Conservation (phyloP, 2,329 filamentous ascomycete species). For the Sclerotiophoma versabilis region DNA sequence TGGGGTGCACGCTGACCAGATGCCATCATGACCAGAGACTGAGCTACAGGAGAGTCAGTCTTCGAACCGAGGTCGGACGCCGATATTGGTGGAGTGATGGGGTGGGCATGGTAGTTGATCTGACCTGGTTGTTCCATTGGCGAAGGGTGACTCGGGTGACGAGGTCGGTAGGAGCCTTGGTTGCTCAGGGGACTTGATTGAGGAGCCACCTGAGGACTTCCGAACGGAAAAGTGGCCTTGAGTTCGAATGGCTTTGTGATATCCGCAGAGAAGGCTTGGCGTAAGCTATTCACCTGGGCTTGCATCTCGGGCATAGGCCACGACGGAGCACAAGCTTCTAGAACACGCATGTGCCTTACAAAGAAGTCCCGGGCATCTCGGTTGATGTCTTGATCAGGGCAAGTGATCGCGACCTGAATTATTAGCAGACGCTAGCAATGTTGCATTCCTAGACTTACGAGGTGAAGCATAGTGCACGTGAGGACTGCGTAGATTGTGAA, state of each 20-base stretch:
- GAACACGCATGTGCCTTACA: slow-evolving; percentile 88
- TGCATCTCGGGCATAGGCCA: slow-evolving; percentile 93
- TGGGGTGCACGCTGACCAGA: slow-evolving; percentile 60
- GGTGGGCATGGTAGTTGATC: slow-evolving; percentile 72
- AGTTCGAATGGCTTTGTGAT: slow-evolving; percentile 84
- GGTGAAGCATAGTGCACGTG: slow-evolving; percentile 89
- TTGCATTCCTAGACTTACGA: slow-evolving; percentile 68
- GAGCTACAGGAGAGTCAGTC: slow-evolving; percentile 76
- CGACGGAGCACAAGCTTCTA: slow-evolving; percentile 81
- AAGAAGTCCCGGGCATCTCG: slow-evolving; percentile 87
- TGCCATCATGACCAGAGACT: slow-evolving; percentile 75
- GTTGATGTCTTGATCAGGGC: slow-evolving; percentile 88
- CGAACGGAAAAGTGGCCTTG: slow-evolving; percentile 85
- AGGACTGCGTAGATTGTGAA: slow-evolving; percentile 94
- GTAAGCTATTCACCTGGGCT: slow-evolving; percentile 85
- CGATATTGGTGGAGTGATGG: slow-evolving; percentile 82
- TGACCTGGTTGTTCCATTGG: slow-evolving; percentile 62
- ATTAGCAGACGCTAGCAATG: slow-evolving; percentile 19
- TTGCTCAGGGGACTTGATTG: slow-evolving; percentile 67
- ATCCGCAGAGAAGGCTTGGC: slow-evolving; percentile 91
- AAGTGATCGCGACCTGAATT: slow-evolving; percentile 83
- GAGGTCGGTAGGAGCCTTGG: slow-evolving; percentile 58
- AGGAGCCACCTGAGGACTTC: slow-evolving; percentile 73
- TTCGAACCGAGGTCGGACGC: slow-evolving; percentile 75
- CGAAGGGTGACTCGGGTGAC: slow-evolving; percentile 55